Conservation (phyloP, 805 yeast genomes). For the Kluyveromyces wickerhamii region DNA sequence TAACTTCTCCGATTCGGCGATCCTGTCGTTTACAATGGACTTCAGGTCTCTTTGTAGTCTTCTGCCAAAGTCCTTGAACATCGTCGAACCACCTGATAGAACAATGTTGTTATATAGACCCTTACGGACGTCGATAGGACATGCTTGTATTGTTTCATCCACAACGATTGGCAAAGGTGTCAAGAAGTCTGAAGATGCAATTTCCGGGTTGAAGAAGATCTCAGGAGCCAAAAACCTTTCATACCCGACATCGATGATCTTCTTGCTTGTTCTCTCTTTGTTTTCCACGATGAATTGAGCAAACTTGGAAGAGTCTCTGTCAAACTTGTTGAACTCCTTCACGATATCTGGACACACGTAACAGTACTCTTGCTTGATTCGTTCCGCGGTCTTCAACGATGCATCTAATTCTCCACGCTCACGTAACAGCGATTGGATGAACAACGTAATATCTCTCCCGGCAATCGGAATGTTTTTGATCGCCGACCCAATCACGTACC, state of each 20-base stretch:
- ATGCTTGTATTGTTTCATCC: conserved; percentile 87
- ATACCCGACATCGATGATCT: conserved; percentile 86
- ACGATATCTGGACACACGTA: conserved; percentile 97
- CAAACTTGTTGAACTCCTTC: conserved; percentile 90
- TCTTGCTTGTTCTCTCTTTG: conserved; percentile 54
- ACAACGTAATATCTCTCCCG: conserved; percentile 93
- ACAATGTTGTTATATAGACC: conserved; percentile 94
- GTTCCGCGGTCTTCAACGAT: conserved; percentile 89
- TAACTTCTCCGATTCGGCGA: conserved; percentile 67
- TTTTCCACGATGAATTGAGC: conserved; percentile 88
- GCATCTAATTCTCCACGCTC: conserved; percentile 97
- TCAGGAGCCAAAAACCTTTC: conserved; percentile 99
- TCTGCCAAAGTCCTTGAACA: conserved; percentile 98
- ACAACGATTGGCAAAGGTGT: conserved; percentile 96
- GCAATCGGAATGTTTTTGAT: conserved; percentile 97
- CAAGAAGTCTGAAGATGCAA: conserved; percentile 87
- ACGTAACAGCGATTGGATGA: conserved; percentile 86
- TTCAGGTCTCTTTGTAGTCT: conserved; percentile 93
- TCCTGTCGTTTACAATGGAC: conserved; percentile 79
- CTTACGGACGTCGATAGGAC: conserved; percentile 97
- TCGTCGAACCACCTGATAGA: conserved; percentile 94
- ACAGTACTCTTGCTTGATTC: conserved; percentile 93
- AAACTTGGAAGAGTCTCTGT: conserved; percentile 87
- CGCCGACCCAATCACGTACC: conserved; percentile 95
- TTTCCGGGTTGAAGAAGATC: conserved; percentile 96